Percentiles rank a stretch among this genome's conserved stretches.
Conservation (phyloP, 2,329 filamentous ascomycete genomes). For the Endothia cerciana region DNA sequence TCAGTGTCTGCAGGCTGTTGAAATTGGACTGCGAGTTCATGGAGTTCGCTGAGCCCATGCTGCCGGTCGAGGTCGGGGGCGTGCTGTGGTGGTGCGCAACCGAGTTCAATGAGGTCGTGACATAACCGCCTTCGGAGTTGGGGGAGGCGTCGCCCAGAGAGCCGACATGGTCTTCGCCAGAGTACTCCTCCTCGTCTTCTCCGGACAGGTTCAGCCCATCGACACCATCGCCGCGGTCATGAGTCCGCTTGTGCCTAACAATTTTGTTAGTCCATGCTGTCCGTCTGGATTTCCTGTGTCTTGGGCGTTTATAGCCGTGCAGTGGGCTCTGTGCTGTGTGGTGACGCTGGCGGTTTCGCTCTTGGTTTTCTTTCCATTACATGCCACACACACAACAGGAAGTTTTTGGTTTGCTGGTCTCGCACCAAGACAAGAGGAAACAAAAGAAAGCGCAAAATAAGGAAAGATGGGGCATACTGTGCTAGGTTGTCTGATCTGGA, state of each 20-base stretch:
- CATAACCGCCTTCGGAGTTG: constrained; percentile 68
- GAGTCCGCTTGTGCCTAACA: constrained; percentile 81
- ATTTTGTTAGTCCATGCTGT: constrained; percentile 44
- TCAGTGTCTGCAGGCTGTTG: constrained; percentile 64
- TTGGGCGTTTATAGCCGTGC: constrained; percentile 40
- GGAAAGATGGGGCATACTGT: constrained; percentile 69
- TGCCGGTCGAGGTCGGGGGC: constrained; percentile 36
- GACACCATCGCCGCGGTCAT: constrained; percentile 66
- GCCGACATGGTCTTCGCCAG: constrained; percentile 81
- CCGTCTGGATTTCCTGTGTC: constrained; percentile 27
- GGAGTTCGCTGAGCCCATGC: constrained; percentile 36
- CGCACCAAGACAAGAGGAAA: constrained; percentile 35
- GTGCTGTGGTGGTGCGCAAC: constrained; percentile 41
- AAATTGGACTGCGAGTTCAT: constrained; percentile 44
- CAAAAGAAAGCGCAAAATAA: constrained; percentile 36
- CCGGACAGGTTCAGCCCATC: constrained; percentile 70
- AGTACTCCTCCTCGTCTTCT: constrained; percentile 82
- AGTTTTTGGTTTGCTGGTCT: constrained; percentile 42
- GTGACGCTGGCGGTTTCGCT: constrained; percentile 37
- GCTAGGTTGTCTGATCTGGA: constrained; percentile 98
- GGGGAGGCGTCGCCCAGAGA: constrained; percentile 80
- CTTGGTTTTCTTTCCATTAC: constrained; percentile 36
- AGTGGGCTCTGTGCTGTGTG: constrained; percentile 42
- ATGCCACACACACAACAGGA: constrained; percentile 49
- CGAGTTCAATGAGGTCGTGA: constrained; percentile 55